A percentile compares a stretch with the other conserved stretches of the same genome.
Conservation (phyloP, 257 asterid genomes). For the Fraxinus americana region DNA sequence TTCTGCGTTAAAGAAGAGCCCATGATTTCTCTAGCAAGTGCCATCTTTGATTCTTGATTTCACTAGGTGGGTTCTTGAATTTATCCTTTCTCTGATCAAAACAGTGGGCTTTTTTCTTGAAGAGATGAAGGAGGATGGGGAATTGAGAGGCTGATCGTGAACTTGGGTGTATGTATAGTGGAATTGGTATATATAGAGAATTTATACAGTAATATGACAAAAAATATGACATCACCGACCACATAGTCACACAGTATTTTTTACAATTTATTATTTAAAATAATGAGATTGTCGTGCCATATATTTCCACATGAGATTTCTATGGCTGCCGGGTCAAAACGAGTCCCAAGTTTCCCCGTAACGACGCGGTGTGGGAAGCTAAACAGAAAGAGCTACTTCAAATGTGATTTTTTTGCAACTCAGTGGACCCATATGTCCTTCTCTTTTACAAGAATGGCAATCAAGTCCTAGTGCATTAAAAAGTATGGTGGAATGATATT, state of each 20-base stretch:
- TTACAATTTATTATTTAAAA: background rate
- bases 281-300: background rate
- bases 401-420: background rate
- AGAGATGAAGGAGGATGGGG: background rate
- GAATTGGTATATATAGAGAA: background rate
- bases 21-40: constrained; percentile 67
- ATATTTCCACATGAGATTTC: background rate
- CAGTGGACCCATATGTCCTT: constrained; percentile 32
- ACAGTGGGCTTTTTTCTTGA: constrained; percentile 5
- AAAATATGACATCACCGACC: constrained; percentile 42
- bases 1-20: constrained; percentile 55
- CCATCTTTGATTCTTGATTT: constrained; percentile 41
- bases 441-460: constrained; percentile 25
- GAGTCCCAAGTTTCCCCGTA: constrained; percentile 38
- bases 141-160: constrained; percentile 20
- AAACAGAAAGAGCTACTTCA: constrained; percentile 28
- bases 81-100: background rate
- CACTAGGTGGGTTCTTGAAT: background rate
- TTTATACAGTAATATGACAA: background rate
- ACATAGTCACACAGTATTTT: constrained; percentile 2
- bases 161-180: background rate
- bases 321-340: constrained; percentile 47
- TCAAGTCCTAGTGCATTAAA: constrained; percentile 26
- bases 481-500: constrained; percentile 4
- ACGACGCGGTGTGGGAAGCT: constrained; percentile 40